Evolutionary conservation across 2,329 filamentous ascomycete genomes (phyloP).

Genomic region (Xylariaceae sp.): DNA sequence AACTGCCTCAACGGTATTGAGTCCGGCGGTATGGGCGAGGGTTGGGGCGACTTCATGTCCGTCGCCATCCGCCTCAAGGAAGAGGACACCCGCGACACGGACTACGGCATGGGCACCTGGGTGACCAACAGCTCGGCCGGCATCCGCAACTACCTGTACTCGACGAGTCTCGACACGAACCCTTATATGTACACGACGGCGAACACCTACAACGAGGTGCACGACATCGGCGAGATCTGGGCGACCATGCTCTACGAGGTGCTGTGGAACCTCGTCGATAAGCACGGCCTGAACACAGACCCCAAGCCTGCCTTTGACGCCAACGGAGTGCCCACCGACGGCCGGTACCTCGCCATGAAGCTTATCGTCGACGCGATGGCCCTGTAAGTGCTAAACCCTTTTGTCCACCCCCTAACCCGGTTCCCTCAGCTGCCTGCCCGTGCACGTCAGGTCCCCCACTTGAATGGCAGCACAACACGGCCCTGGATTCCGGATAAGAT

Average conservation of each 20-base stretch:
- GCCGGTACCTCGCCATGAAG: constrained; percentile 45
- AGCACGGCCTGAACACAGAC: constrained; percentile 42
- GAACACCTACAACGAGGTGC: constrained; percentile 35
- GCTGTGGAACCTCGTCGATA: constrained; percentile 49
- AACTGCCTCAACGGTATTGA: constrained; percentile 41
- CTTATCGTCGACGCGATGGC: constrained; percentile 45
- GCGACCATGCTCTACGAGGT: constrained; percentile 48
- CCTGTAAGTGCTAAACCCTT: constrained; percentile 29
- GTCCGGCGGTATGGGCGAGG: constrained; percentile 46
- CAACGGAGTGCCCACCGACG: constrained; percentile 43
- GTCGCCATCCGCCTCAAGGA: constrained; percentile 43
- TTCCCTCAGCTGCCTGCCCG: too few relatives aligned
- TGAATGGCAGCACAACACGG: too few relatives aligned
- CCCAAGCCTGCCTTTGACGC: constrained; percentile 35
- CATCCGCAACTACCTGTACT: constrained; percentile 43
- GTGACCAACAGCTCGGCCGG: constrained; percentile 36
- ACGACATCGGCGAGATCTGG: constrained; percentile 46
- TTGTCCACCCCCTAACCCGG: too few relatives aligned
- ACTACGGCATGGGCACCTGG: constrained; percentile 45
- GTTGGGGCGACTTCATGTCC: constrained; percentile 47
- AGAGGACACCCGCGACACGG: constrained; percentile 39
- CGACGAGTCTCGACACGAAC: constrained; percentile 40
- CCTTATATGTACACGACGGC: constrained; percentile 41
- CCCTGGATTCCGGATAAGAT: too few relatives aligned
- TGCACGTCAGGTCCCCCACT: too few relatives aligned